A percentile compares a stretch with the other conserved stretches of the same genome.
Conservation (phyloP, 176 grass and related monocot species). For the Oryza coarctata region DNA sequence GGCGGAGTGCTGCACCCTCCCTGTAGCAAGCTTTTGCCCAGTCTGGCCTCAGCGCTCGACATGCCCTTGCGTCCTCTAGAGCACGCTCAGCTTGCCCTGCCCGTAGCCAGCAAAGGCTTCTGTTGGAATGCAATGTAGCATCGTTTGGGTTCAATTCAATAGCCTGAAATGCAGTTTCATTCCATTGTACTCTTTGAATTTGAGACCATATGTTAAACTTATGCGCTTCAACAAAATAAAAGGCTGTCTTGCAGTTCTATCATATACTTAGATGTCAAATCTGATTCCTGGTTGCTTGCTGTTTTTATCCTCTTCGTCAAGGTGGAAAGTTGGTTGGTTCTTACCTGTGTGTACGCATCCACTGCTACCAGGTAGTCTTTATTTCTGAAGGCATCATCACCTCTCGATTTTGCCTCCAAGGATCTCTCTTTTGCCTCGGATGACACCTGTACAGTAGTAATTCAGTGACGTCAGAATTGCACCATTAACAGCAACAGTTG, state of each 20-base stretch:
- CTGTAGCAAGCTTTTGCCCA: slow-evolving; percentile 94
- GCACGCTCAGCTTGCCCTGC: slow-evolving; percentile 70
- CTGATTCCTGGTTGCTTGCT: not conserved
- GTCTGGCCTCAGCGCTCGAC: slow-evolving; percentile 63
- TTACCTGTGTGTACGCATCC: slow-evolving; percentile 88
- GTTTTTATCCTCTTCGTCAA: not conserved
- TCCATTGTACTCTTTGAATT: not conserved
- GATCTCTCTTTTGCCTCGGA: slow-evolving; percentile 69
- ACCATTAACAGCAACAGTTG: not conserved
- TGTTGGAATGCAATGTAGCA: slow-evolving; percentile 63
- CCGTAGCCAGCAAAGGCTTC: slow-evolving; percentile 87
- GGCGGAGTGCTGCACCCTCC: slow-evolving; percentile 67
- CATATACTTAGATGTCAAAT: not conserved
- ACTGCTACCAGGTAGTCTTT: slow-evolving; percentile 79
- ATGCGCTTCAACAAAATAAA: not conserved
- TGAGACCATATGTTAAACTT: not conserved
- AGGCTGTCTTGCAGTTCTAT: not conserved
- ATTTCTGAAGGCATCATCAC: slow-evolving; percentile 78
- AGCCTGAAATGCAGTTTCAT: slow-evolving; percentile 50
- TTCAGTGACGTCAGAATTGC: not conserved
- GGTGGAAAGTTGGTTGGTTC: not conserved
- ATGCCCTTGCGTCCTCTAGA: slow-evolving; percentile 69
- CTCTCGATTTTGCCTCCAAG: slow-evolving; percentile 84
- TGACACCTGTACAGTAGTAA: slow-evolving; percentile 60
- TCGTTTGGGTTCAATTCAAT: slow-evolving; percentile 78